Percentiles rank a stretch among this genome's conserved stretches.
Evolutionary conservation across 805 yeast species (phyloP).

Genomic region (Kodamaea restingae): DNA sequence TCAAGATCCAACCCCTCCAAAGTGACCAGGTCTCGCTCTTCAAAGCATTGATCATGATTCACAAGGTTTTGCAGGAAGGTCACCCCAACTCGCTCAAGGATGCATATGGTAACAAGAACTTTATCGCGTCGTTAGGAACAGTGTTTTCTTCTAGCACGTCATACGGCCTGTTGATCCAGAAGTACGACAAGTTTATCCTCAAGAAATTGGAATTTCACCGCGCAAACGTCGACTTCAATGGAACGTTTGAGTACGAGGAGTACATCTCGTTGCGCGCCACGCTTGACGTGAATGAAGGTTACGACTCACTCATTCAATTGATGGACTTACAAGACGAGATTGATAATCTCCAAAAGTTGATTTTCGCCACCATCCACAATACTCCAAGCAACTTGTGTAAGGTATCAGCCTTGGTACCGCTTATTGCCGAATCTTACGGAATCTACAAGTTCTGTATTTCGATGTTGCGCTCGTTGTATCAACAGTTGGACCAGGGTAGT

Average conservation of each 20-base stretch:
- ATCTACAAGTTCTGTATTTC: slow-evolving; percentile 84
- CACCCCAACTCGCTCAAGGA: slow-evolving; percentile 80
- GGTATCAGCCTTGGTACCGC: slow-evolving; percentile 81
- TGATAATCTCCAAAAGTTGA: slow-evolving; percentile 70
- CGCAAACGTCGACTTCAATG: slow-evolving; percentile 84
- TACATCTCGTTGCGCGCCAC: slow-evolving; percentile 83
- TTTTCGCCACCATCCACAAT: slow-evolving; percentile 67
- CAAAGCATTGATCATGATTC: slow-evolving; percentile 80
- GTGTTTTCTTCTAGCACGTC: slow-evolving; percentile 43
- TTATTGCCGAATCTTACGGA: slow-evolving; percentile 89
- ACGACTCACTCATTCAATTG: slow-evolving; percentile 79
- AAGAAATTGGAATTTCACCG: slow-evolving; percentile 79
- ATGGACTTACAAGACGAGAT: slow-evolving; percentile 82
- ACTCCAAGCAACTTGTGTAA: slow-evolving; percentile 67
- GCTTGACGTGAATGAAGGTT: slow-evolving; percentile 93
- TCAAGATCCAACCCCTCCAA: slow-evolving; percentile 75
- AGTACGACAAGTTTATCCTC: slow-evolving; percentile 66
- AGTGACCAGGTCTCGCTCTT: slow-evolving; percentile 80
- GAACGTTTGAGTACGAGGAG: slow-evolving; percentile 94
- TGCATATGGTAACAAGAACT: slow-evolving; percentile 72
- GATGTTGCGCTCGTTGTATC: slow-evolving; percentile 85
- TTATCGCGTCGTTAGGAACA: slow-evolving; percentile 71
- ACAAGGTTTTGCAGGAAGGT: slow-evolving; percentile 97
- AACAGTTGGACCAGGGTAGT: slow-evolving; percentile 66
- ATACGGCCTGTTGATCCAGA: slow-evolving; percentile 71